Evolutionary conservation across 768 basidiomycete genomes (phyloP).

Genomic region (Macrocybe gigantea): DNA sequence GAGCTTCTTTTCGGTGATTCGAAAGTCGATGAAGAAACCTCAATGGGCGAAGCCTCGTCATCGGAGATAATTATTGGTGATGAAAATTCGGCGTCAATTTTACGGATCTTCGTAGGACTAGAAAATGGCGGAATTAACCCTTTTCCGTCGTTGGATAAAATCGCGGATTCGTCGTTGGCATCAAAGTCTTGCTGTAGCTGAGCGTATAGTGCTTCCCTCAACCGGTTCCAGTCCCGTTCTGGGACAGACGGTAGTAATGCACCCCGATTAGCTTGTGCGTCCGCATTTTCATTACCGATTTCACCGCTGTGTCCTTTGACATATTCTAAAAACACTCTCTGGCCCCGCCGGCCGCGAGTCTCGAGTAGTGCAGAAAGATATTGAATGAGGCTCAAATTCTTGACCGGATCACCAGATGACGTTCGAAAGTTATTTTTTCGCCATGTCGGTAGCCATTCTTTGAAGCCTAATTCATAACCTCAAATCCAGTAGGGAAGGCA

Average conservation of each 20-base stretch:
- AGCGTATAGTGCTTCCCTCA: conserved; percentile 12
- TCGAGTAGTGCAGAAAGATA: conserved; percentile 64
- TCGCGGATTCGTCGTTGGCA: not conserved
- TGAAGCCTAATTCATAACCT: conserved; percentile 48
- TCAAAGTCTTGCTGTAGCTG: conserved; percentile 8
- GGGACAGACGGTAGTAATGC: conserved; percentile 25
- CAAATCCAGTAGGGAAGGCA: not conserved
- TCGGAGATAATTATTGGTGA: too few species aligned
- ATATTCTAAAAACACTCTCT: conserved; percentile 57
- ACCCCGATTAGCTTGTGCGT: conserved; percentile 63
- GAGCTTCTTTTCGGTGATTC: too few species aligned
- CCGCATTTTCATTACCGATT: conserved; percentile 85
- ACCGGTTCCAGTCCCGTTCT: conserved; percentile 56
- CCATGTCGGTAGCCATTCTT: conserved; percentile 71
- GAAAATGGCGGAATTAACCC: not conserved
- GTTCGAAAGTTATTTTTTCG: conserved; percentile 42
- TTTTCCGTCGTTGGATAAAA: not conserved
- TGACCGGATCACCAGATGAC: conserved; percentile 49
- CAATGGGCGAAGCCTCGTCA: too few species aligned
- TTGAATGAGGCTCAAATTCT: conserved; percentile 66
- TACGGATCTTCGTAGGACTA: not conserved
- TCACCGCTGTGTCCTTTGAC: conserved; percentile 78
- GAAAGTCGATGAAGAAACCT: too few species aligned
- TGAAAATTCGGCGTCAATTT: not conserved
- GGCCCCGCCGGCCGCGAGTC: conserved; percentile 42